Percentiles rank a stretch among this genome's conserved stretches.
These are phyloP conservation scores for Boletus rex-veris DNA, from an alignment of 768 basidiomycete species.

Conservation along the genomic window DNA sequence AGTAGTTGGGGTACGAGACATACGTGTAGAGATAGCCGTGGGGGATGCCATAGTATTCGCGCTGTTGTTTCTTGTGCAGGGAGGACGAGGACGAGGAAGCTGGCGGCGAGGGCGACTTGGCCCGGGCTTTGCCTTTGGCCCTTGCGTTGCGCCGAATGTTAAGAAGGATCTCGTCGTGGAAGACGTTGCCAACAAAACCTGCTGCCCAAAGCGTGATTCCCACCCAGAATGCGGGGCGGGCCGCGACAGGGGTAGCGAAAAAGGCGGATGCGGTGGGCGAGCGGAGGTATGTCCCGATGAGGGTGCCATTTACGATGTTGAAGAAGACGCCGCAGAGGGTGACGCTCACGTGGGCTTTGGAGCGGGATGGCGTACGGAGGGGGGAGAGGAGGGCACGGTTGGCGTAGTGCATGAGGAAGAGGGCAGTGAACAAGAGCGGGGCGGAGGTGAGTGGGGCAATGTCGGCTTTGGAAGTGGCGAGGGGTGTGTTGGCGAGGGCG, in stretches of 20 bases:
- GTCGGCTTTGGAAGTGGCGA: slow-evolving; percentile 35
- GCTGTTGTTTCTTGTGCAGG: slow-evolving; percentile 21
- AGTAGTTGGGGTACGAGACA: slow-evolving; percentile 90
- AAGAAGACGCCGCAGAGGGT: slow-evolving; percentile 53
- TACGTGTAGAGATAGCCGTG: slow-evolving; percentile 71
- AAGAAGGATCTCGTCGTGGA: slow-evolving; percentile 88
- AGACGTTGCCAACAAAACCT: slow-evolving; percentile 77
- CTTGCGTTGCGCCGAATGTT: slow-evolving; percentile 68
- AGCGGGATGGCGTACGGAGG: slow-evolving; percentile 74
- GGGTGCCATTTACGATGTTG: slow-evolving; percentile 69
- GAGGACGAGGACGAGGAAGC: neutral
- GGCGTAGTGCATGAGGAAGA: slow-evolving; percentile 74
- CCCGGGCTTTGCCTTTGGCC: slow-evolving; percentile 31
- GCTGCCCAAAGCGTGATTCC: slow-evolving; percentile 64
- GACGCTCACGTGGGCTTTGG: slow-evolving; percentile 69
- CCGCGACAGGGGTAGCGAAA: slow-evolving; percentile 31
- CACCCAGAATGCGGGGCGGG: slow-evolving; percentile 50
- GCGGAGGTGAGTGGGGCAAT: slow-evolving; percentile 35
- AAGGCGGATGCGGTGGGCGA: slow-evolving; percentile 49
- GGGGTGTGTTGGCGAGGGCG: slow-evolving; percentile 47
- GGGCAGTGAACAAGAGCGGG: slow-evolving; percentile 47
- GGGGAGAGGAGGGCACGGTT: slow-evolving; percentile 83
- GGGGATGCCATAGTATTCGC: slow-evolving; percentile 74
- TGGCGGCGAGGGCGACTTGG: slow-evolving; percentile 22
- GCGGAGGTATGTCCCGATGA: slow-evolving; percentile 68